Evolutionary conservation across 805 yeast genomes (phyloP).

Genomic region (Candida boidinii): DNA sequence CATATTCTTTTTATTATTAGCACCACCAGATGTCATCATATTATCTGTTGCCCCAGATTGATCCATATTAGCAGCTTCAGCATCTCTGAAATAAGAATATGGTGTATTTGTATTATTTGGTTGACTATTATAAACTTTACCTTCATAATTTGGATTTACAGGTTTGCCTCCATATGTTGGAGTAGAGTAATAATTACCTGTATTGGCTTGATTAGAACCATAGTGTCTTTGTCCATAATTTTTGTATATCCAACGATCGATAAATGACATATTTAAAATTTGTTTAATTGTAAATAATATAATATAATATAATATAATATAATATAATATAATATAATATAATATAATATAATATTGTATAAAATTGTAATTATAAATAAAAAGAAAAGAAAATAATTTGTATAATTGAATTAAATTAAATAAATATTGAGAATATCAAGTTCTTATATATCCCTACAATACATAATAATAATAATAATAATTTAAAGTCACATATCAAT

Average conservation of each 20-base stretch:
- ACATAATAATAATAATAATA: too few species aligned
- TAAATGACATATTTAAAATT: conserved; percentile 19
- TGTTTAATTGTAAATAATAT: neutral
- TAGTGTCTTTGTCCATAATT: conserved; percentile 10
- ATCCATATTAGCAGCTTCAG: conserved; percentile 1
- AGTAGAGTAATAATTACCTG: conserved; percentile 17
- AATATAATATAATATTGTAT: too few species aligned
- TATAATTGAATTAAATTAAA: too few species aligned
- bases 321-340: too few species aligned
- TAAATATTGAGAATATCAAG: too few species aligned
- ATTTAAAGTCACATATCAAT: too few species aligned
- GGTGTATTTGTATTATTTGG: conserved; percentile 25
- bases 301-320: too few species aligned
- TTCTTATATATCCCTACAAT: too few species aligned
- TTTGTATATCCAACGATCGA: conserved; percentile 27
- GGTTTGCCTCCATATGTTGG: conserved; percentile 2
- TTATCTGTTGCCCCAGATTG: neutral
- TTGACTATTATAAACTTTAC: conserved; percentile 3
- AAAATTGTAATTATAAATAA: too few species aligned
- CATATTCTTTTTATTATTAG: too few species aligned
- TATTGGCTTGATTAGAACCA: conserved; percentile 12
- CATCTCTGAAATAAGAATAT: conserved; percentile 15
- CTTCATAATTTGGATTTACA: neutral
- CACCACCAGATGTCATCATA: neutral
- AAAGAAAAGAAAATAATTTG: too few species aligned